Conservation (phyloP, 139 green algal genomes). For the Pseudopediastrum boryanum region DNA sequence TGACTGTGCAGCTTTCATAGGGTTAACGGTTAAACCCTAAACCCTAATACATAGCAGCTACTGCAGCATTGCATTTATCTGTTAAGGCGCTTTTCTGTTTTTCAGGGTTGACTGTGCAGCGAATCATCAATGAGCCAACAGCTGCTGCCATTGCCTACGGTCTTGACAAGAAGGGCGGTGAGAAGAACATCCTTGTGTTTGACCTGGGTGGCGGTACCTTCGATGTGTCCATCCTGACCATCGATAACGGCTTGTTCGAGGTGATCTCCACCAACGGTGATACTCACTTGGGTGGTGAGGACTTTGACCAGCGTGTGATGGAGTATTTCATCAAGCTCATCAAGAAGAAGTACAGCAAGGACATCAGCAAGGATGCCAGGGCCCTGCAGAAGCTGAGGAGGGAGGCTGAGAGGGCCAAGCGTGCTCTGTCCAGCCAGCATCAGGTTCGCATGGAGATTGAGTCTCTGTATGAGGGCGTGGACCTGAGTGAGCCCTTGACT, state of each 20-base stretch:
- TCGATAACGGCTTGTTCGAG: constrained; percentile 98
- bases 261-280: constrained; percentile 92
- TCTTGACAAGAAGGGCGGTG: constrained; percentile 96
- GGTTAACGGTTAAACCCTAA: too few relatives aligned
- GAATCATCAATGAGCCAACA: constrained; percentile 99
- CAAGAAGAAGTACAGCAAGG: constrained; percentile 96
- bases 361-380: constrained; percentile 88
- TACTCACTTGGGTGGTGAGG: constrained; percentile 94
- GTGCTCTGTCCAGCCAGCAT: constrained; percentile 94
- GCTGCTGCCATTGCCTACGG: constrained; percentile 97
- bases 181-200: constrained; percentile 99
- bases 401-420: constrained; percentile 98
- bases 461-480: constrained; percentile 91
- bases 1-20: too few relatives aligned
- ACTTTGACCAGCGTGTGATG: constrained; percentile 98
- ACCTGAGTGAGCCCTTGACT: constrained; percentile 97
- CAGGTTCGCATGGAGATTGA: constrained; percentile 99
- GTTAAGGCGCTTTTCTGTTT: too few relatives aligned
- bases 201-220: constrained; percentile 98
- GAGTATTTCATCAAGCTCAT: constrained; percentile 99
- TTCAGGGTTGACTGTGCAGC: too few relatives aligned
- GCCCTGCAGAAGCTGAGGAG: constrained; percentile 95
- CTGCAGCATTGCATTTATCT: too few relatives aligned
- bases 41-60: too few relatives aligned
- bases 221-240: constrained; percentile 98